Evolutionary conservation across 306 rosid species (phyloP).

Genomic region (Trichosanthes truncata): DNA sequence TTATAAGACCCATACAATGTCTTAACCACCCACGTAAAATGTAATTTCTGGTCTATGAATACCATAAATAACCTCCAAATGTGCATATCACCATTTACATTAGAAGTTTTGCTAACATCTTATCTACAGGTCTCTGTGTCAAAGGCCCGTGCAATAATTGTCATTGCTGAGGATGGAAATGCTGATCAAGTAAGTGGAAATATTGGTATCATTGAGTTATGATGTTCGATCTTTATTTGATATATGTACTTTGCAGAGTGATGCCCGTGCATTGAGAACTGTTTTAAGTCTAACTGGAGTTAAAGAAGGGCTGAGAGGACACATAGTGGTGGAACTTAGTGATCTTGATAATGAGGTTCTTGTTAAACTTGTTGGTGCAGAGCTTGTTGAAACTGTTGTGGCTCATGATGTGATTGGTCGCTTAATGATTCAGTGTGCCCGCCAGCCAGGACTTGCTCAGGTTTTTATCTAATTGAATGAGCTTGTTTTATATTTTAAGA

Average conservation of each 20-base stretch:
- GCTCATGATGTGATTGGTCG: constrained; percentile 97
- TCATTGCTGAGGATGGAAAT: constrained; percentile 90
- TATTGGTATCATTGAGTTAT: not conserved
- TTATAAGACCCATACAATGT: not conserved
- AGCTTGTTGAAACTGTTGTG: constrained; percentile 92
- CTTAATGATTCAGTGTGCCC: constrained; percentile 94
- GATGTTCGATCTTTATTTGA: constrained; percentile 12
- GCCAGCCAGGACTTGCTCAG: constrained; percentile 98
- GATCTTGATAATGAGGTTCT: constrained; percentile 89
- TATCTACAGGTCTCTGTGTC: constrained; percentile 71
- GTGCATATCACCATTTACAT: not conserved
- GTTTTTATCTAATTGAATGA: constrained; percentile 21
- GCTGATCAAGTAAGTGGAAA: constrained; percentile 72
- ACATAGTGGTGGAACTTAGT: constrained; percentile 81
- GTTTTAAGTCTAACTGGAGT: constrained; percentile 88
- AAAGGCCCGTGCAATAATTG: constrained; percentile 83
- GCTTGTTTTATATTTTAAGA: not conserved
- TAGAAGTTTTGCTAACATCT: constrained; percentile 4
- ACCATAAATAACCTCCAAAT: not conserved
- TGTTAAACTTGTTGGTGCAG: constrained; percentile 93
- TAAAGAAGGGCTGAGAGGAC: constrained; percentile 77
- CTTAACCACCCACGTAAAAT: not conserved
- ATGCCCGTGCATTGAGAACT: constrained; percentile 87
- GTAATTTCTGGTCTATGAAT: not conserved
- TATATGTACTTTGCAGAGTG: constrained; percentile 54